Conservation (phyloP, 2,329 filamentous ascomycete species). For the Colletotrichum caudatum region DNA sequence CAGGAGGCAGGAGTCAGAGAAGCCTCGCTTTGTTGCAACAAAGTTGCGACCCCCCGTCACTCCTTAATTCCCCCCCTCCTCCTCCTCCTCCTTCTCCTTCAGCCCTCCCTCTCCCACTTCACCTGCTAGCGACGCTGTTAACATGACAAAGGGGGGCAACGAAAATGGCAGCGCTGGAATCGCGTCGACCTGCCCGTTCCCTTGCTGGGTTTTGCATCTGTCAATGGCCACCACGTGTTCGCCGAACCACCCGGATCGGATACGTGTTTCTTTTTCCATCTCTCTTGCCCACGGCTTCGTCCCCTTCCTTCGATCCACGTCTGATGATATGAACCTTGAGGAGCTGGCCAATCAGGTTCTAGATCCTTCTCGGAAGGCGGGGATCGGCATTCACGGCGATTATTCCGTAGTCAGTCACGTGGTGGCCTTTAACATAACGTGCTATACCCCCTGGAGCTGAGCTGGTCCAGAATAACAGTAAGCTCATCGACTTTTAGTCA, state of each 20-base stretch:
- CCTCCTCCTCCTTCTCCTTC: background rate
- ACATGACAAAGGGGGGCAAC: constrained; percentile 17
- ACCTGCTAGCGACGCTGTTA: background rate
- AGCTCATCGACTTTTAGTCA: background rate
- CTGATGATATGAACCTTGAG: constrained; percentile 37
- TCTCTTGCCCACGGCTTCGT: background rate
- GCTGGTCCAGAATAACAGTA: background rate
- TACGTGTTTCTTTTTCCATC: background rate
- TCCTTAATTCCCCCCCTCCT: background rate
- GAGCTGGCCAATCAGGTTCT: constrained; percentile 22
- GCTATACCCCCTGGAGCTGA: too few species aligned
- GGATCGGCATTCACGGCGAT: constrained; percentile 31
- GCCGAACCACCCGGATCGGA: constrained; percentile 23
- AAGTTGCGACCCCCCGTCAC: constrained; percentile 2
- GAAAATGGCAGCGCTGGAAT: constrained; percentile 31
- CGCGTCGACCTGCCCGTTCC: constrained; percentile 17
- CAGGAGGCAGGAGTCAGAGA: constrained; percentile 28
- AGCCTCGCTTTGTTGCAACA: background rate
- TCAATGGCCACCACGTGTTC: constrained; percentile 40
- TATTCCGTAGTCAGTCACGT: constrained; percentile 21
- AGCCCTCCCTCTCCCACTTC: background rate
- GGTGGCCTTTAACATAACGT: background rate
- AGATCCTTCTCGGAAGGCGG: constrained; percentile 4
- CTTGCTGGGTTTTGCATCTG: constrained; percentile 3
- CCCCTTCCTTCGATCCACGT: constrained; percentile 15